These are phyloP conservation scores for Bolboschoenus planiculmis DNA, from an alignment of 176 grass and related monocot genomes.

Conservation along the genomic window DNA sequence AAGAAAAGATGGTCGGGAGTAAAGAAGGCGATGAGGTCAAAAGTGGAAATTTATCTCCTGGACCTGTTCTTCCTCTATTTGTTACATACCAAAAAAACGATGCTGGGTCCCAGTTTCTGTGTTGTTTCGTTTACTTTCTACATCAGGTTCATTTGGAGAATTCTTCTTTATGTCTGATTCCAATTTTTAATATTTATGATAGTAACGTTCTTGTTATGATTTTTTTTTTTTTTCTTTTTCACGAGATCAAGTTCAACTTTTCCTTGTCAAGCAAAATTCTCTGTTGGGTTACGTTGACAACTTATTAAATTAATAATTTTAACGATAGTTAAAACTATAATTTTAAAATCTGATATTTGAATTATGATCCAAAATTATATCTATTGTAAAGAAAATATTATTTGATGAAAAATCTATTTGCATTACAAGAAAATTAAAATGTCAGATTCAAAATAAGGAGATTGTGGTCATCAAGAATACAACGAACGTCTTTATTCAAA, in stretches of 20 bases:
- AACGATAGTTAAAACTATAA: neutral
- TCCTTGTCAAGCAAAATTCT: neutral
- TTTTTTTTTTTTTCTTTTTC: neutral
- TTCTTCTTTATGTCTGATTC: too few species aligned
- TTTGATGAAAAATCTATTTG: too few species aligned
- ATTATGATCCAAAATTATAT: too few species aligned
- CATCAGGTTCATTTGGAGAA: slow-evolving; percentile 1
- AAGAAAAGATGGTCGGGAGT: neutral
- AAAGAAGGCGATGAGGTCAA: neutral
- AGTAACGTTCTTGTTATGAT: neutral
- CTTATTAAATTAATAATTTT: too few species aligned
- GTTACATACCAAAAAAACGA: neutral
- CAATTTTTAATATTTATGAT: too few species aligned
- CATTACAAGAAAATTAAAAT: too few species aligned
- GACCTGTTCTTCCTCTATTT: neutral
- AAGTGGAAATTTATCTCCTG: neutral
- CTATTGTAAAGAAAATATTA: too few species aligned
- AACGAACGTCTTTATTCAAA: too few species aligned
- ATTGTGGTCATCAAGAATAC: too few species aligned
- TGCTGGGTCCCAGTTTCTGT: neutral
- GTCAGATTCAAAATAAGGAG: too few species aligned
- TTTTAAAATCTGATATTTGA: neutral
- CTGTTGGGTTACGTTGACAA: neutral
- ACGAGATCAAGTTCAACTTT: neutral
- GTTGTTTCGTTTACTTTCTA: neutral